phyloP scores from a whole-genome alignment of 2,329 filamentous ascomycete species.

The Aspergillus ochraceus region DNA sequence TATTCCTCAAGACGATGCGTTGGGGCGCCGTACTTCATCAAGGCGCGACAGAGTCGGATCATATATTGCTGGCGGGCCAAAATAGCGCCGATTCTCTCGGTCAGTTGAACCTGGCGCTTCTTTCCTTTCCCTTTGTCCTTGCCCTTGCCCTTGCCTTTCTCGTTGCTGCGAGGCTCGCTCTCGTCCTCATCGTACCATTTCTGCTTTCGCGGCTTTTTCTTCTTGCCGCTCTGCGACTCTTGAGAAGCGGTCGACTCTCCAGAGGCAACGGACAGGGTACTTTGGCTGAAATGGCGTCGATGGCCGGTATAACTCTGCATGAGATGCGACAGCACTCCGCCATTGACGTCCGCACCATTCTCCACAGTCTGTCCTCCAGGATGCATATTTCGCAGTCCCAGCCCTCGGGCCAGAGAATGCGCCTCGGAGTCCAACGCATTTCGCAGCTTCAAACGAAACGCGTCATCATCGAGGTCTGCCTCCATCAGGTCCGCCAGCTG shows the following conservation, averaged over 20 bases:
- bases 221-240: not conserved
- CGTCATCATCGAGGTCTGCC: not conserved
- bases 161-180: not conserved
- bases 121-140: constrained; percentile 41
- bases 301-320: constrained; percentile 1
- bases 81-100: constrained; percentile 63
- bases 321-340: not conserved
- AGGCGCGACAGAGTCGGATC: constrained; percentile 29
- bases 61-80: constrained; percentile 54
- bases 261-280: not conserved
- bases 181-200: not conserved
- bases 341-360: not conserved
- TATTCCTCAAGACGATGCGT: constrained; percentile 65
- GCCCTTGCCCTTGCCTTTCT: constrained; percentile 18
- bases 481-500: not conserved
- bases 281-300: not conserved
- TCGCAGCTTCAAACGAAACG: not conserved
- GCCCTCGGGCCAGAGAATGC: not conserved
- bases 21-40: constrained; percentile 32
- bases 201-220: not conserved
- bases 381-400: not conserved
- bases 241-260: not conserved
- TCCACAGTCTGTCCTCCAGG: not conserved
- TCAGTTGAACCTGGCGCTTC: constrained; percentile 48
- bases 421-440: not conserved